Conservation (phyloP, 306 rosid species). For the Trichosanthes truncata region DNA sequence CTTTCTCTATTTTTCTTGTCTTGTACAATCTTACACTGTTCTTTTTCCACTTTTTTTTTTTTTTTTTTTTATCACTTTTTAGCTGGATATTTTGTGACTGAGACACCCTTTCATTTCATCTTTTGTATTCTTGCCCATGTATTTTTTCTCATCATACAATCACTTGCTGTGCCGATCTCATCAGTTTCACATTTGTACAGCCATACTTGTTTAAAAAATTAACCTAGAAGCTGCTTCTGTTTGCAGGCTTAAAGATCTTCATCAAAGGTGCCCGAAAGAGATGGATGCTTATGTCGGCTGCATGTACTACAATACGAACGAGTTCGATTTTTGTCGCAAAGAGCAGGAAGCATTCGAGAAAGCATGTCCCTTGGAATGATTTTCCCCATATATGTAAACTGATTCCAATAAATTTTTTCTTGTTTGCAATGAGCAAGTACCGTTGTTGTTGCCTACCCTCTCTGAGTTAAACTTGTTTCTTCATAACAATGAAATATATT, state of each 20-base stretch:
- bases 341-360: slow-evolving; percentile 81
- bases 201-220: not conserved
- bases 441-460: slow-evolving; percentile 2
- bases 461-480: not conserved
- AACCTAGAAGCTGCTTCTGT: slow-evolving; percentile 2
- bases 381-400: not conserved
- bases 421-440: slow-evolving; percentile 35
- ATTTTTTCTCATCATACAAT: not conserved
- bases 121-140: not conserved
- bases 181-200: not conserved
- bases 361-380: slow-evolving; percentile 68
- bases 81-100: not conserved
- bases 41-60: not conserved
- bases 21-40: not conserved
- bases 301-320: slow-evolving; percentile 92
- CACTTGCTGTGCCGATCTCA: not conserved
- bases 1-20: not conserved
- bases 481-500: not conserved
- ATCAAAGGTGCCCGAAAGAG: slow-evolving; percentile 83
- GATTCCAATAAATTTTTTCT: slow-evolving; percentile 36
- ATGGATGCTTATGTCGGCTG: slow-evolving; percentile 86
- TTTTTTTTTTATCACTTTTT: not conserved
- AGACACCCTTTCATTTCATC: not conserved
- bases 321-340: slow-evolving; percentile 91
- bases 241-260: slow-evolving; percentile 88